Base-by-base conservation (phyloP, 805 yeast species). In the Teunomyces barrocoloradensis region DNA sequence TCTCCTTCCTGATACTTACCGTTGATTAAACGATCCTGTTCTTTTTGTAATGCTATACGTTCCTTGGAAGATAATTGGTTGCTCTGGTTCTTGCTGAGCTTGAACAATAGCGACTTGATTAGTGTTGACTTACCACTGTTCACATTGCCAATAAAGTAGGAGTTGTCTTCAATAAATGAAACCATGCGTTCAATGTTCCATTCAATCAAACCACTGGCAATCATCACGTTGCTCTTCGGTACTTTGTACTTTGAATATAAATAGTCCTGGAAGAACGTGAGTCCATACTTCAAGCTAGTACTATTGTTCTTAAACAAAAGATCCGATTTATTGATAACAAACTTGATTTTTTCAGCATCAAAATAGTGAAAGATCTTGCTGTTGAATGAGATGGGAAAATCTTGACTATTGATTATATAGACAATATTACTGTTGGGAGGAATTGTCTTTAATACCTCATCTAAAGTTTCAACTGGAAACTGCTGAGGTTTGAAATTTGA, bases 51-150 rank as follows among this genome's bases (percentile, higher is more conserved):
- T 17, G 37, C 44, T 4, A 40, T 46, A 15, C 46, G 45, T 11
- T 56, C 55, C 23, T 47, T 44, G 9, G 48, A 34, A 13, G 47
- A 35, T 45, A 45, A 28, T 4, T 45, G 35, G 18, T 49, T 45
- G 42, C 50, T 58, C 11, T 6, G 12, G 39, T 39, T 13, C 51
- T 45, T 39, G 35, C 25, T 35, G 48, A 33, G 53, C 2, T 47
- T 45, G 42, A 59, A 63, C 21, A 78, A 50, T 15, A 85, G 52
- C 15, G 80, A 57, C 53, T 75, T 78, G 1, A 85, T 71, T 32
- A 87, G 53, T 1, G 85, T 73, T 2, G 89, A 81, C 59, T 87
- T 87, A 0, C 95, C 95, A 11, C 79, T 74, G 57, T 87, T 87
- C 9, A 85, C 81, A 49, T 74, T 75, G 1, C 95, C 95, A 17